A percentile compares a stretch with the other conserved stretches of the same genome.
Conservation (phyloP, 2,329 filamentous ascomycete genomes). For the Diaporthe sp. region DNA sequence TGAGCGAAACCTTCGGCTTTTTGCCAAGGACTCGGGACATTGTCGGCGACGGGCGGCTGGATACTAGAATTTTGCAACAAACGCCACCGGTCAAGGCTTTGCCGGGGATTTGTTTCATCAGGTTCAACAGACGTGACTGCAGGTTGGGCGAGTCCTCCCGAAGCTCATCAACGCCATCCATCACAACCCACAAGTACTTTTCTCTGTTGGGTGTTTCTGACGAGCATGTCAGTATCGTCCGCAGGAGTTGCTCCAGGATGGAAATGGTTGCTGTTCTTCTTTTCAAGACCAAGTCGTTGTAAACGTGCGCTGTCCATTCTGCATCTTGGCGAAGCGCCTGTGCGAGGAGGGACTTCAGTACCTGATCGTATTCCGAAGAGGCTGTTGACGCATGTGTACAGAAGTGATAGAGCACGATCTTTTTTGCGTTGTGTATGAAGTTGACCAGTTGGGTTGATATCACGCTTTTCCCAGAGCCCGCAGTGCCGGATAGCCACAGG, state of each 20-base stretch:
- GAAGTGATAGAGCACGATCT: constrained; percentile 49
- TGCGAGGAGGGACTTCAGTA: constrained; percentile 49
- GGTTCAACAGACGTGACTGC: constrained; percentile 33
- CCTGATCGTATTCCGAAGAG: constrained; percentile 51
- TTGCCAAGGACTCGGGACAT: constrained; percentile 38
- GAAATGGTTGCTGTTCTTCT: constrained; percentile 42
- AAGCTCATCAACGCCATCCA: constrained; percentile 47
- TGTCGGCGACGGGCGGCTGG: constrained; percentile 42
- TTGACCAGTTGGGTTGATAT: constrained; percentile 48
- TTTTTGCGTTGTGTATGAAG: constrained; percentile 44
- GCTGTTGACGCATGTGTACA: constrained; percentile 50
- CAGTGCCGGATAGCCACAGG: constrained; percentile 49
- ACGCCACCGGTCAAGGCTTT: constrained; percentile 19
- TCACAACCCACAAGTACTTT: constrained; percentile 46
- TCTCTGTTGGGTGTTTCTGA: constrained; percentile 31
- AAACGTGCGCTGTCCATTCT: constrained; percentile 47
- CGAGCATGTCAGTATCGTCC: constrained; percentile 37
- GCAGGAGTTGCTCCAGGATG: constrained; percentile 46
- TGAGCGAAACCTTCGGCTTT: constrained; percentile 45
- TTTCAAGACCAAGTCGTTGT: constrained; percentile 44
- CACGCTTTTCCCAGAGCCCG: constrained; percentile 55
- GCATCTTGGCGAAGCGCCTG: constrained; percentile 47
- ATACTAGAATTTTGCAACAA: constrained; percentile 48
- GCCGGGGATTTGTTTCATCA: constrained; percentile 42
- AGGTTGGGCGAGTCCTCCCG: constrained; percentile 40